Percentiles rank a stretch among this genome's conserved stretches.
Evolutionary conservation across 768 basidiomycete species (phyloP).

Genomic region (Botryobasidium botryosum): DNA sequence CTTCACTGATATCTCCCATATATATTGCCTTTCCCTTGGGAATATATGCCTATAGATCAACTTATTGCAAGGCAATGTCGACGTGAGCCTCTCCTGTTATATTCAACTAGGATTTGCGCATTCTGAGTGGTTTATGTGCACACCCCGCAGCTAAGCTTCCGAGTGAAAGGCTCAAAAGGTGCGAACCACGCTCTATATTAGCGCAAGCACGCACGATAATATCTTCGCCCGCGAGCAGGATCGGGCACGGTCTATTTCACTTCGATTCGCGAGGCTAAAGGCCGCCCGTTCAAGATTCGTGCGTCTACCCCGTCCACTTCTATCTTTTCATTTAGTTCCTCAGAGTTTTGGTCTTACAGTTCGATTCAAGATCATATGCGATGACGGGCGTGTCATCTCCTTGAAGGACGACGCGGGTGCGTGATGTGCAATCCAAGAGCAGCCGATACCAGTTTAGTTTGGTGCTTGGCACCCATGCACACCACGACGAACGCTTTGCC

Average conservation of each 20-base stretch:
- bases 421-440: too few species aligned
- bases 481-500: too few species aligned
- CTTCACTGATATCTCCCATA: neutral
- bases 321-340: neutral
- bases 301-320: slow-evolving; percentile 3
- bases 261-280: slow-evolving; percentile 12
- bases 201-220: neutral
- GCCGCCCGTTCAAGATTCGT: slow-evolving; percentile 13
- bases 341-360: slow-evolving; percentile 5
- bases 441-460: too few species aligned
- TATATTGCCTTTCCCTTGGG: neutral
- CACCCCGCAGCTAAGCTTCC: slow-evolving; percentile 1
- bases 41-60: slow-evolving; percentile 3
- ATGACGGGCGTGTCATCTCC: slow-evolving; percentile 9
- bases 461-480: too few species aligned
- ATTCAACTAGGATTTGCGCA: neutral
- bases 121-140: neutral
- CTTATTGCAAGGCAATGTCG: slow-evolving; percentile 8
- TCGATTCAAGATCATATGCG: slow-evolving; percentile 13
- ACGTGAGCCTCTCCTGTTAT: neutral
- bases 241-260: slow-evolving; percentile 15
- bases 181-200: neutral
- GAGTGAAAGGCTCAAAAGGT: slow-evolving; percentile 11
- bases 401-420: slow-evolving; percentile 3
- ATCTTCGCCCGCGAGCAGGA: slow-evolving; percentile 7